Conservation (phyloP, 495 filamentous ascomycete species). For the Penicillium daleae region DNA sequence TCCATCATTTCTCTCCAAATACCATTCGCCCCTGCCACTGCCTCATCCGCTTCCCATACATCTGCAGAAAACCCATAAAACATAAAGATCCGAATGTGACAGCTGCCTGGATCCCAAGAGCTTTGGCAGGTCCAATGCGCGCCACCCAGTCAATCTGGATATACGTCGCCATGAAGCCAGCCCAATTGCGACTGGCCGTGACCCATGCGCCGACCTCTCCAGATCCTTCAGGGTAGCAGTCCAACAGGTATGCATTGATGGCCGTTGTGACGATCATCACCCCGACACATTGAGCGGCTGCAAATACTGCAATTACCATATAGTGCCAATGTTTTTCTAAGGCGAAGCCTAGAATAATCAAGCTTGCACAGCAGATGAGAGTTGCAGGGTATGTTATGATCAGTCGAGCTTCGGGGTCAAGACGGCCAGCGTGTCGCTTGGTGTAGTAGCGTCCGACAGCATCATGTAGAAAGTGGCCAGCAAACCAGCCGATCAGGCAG, state of each 20-base stretch:
- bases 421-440: conserved; percentile 51
- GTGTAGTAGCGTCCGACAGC: conserved; percentile 51
- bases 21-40: conserved; percentile 16
- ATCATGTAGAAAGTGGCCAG: conserved; percentile 66
- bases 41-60: conserved; percentile 21
- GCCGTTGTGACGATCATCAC: conserved; percentile 69
- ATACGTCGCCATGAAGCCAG: conserved; percentile 57
- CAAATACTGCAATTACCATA: conserved; percentile 42
- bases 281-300: conserved; percentile 29
- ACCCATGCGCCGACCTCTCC: conserved; percentile 61
- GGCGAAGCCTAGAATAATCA: conserved; percentile 60
- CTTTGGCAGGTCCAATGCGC: conserved; percentile 11
- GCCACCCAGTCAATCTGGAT: conserved; percentile 49
- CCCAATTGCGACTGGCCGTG: conserved; percentile 47
- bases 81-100: conserved; percentile 17
- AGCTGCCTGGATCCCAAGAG: conserved; percentile 19
- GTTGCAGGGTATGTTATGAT: conserved; percentile 16
- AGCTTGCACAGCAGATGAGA: conserved; percentile 29
- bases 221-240: conserved; percentile 59
- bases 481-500: conserved; percentile 53
- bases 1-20: conserved; percentile 10
- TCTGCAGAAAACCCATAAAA: conserved; percentile 18
- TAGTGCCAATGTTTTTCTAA: conserved; percentile 58
- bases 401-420: conserved; percentile 64
- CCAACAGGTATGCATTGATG: conserved; percentile 62